Evolutionary conservation across 352 stramenopile species (phyloP).

Genomic region (Phytophthora sp.): DNA sequence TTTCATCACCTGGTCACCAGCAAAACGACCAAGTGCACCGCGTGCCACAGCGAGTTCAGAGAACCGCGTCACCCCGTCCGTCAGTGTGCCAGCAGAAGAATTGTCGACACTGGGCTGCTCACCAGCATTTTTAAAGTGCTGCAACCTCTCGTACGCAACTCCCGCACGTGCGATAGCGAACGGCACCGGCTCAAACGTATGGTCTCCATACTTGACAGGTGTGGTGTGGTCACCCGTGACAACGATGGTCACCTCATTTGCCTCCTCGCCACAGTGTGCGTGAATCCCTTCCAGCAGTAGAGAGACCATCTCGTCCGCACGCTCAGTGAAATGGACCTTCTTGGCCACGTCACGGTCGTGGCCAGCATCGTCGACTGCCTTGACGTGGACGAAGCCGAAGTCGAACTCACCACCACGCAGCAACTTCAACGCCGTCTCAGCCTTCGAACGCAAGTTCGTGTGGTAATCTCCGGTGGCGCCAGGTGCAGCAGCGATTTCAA

Average conservation of each 20-base stretch:
- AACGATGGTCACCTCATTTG: slow-evolving; percentile 78
- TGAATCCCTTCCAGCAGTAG: slow-evolving; percentile 60
- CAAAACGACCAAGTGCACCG: slow-evolving; percentile 78
- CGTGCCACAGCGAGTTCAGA: slow-evolving; percentile 73
- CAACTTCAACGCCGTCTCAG: slow-evolving; percentile 66
- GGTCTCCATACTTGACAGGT: slow-evolving; percentile 85
- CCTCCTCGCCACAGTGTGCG: slow-evolving; percentile 38
- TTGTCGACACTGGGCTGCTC: slow-evolving; percentile 11
- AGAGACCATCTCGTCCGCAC: slow-evolving; percentile 84
- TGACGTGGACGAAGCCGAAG: slow-evolving; percentile 88
- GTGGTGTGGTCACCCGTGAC: slow-evolving; percentile 90
- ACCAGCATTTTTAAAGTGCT: slow-evolving; percentile 22
- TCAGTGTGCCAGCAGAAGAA: slow-evolving; percentile 29
- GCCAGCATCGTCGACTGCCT: slow-evolving; percentile 87
- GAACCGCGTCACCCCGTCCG: slow-evolving; percentile 65
- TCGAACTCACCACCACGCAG: slow-evolving; percentile 55
- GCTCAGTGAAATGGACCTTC: slow-evolving; percentile 88
- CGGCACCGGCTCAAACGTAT: slow-evolving; percentile 88
- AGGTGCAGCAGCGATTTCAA: slow-evolving; percentile 72
- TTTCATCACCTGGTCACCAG: slow-evolving; percentile 85
- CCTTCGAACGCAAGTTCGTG: slow-evolving; percentile 82
- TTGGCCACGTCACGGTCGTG: slow-evolving; percentile 86
- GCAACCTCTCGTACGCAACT: slow-evolving; percentile 42
- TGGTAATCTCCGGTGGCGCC: slow-evolving; percentile 88
- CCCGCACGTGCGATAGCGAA: slow-evolving; percentile 73